Evolutionary conservation across 306 rosid species (phyloP).

Genomic region (Citrullus amarus): DNA sequence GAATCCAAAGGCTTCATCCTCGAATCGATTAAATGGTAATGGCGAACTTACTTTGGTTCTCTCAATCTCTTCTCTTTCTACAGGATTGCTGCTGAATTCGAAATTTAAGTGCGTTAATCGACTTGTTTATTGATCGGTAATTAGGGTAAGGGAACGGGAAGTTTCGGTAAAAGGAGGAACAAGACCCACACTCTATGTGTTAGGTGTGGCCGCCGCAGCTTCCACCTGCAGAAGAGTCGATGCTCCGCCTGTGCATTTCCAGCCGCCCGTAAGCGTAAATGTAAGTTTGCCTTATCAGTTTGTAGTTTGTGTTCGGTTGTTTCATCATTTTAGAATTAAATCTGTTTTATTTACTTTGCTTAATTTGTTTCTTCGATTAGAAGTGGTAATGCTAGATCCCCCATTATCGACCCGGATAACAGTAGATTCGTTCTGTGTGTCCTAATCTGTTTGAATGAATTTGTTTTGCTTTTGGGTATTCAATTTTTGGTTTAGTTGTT

Average conservation of each 20-base stretch:
- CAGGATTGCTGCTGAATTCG: background rate
- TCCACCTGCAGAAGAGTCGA: constrained; percentile 98
- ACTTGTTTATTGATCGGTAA: background rate
- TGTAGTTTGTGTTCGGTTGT: background rate
- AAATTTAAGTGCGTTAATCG: background rate
- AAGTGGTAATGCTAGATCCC: background rate
- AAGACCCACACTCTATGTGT: constrained; percentile 96
- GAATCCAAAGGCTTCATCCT: background rate
- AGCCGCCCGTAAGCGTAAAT: constrained; percentile 82
- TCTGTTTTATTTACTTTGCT: background rate
- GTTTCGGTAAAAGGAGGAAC: constrained; percentile 97
- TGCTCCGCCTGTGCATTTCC: constrained; percentile 91
- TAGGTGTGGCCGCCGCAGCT: constrained; percentile 98
- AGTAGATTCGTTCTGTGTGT: background rate
- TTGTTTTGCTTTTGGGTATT: background rate
- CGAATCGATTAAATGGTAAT: constrained; percentile 39
- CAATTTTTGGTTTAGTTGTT: background rate
- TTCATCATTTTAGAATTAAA: background rate
- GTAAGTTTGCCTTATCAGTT: constrained; percentile 21
- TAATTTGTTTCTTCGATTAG: background rate
- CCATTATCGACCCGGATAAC: background rate
- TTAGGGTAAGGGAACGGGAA: constrained; percentile 97
- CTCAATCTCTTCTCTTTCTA: background rate
- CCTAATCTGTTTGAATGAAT: background rate
- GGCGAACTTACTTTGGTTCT: background rate